Percentiles rank a stretch among this genome's conserved stretches.
These are phyloP conservation scores for Russula virescens DNA, from an alignment of 768 basidiomycete species.

Conservation along the genomic window DNA sequence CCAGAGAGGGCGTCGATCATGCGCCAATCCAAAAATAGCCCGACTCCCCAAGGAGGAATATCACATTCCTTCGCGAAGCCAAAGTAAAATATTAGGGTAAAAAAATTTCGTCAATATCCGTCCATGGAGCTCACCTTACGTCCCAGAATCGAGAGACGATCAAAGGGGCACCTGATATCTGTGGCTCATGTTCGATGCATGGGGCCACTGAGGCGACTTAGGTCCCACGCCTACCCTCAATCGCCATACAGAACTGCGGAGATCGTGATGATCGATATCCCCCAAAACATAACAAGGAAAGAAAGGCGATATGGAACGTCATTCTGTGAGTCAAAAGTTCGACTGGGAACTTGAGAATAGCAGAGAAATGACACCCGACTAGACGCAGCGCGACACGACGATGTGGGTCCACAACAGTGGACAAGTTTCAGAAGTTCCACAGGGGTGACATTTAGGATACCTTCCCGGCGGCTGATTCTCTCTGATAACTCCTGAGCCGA, in stretches of 20 bases:
- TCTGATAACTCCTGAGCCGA: not conserved
- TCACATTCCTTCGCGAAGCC: not conserved
- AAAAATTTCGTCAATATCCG: not conserved
- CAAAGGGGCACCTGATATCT: not conserved
- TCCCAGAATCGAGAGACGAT: slow-evolving; percentile 1
- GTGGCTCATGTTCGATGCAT: not conserved
- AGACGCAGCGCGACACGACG: not conserved
- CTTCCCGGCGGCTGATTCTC: not conserved
- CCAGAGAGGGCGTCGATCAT: slow-evolving; percentile 4
- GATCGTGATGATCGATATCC: slow-evolving; percentile 1
- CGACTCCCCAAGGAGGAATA: not conserved
- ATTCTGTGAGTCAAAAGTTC: not conserved
- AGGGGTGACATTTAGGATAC: not conserved
- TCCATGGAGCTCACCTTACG: slow-evolving; percentile 5
- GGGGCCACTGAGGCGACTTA: not conserved
- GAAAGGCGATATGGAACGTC: not conserved
- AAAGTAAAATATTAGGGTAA: too few relatives aligned
- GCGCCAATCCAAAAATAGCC: not conserved
- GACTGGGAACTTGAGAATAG: too few relatives aligned
- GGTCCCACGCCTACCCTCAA: not conserved
- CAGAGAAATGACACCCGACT: not conserved
- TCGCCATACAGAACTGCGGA: not conserved
- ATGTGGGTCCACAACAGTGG: not conserved
- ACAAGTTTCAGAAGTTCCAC: not conserved
- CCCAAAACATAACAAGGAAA: not conserved